Conservation (phyloP, 2,329 filamentous ascomycete genomes). For the Beauveria australis region DNA sequence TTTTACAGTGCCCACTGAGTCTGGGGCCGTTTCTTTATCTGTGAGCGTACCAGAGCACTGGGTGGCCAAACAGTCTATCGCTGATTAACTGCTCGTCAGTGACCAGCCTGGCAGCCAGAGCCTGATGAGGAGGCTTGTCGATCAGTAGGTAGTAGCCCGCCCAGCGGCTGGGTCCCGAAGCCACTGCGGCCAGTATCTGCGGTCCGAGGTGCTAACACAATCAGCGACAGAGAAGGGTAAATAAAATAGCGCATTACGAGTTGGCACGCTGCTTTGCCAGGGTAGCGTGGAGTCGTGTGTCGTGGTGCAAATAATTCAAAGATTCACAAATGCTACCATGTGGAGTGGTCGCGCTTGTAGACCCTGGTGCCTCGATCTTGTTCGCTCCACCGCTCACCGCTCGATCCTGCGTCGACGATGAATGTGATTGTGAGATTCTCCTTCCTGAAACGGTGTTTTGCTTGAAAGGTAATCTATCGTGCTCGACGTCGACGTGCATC, state of each 20-base stretch:
- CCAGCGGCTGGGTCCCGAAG: conserved; percentile 5
- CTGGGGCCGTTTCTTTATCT: not conserved
- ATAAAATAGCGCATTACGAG: not conserved
- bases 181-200: not conserved
- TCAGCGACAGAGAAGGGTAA: not conserved
- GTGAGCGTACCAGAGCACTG: not conserved
- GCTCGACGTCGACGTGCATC: not conserved
- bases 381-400: conserved; percentile 7
- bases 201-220: not conserved
- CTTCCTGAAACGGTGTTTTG: not conserved
- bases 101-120: not conserved
- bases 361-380: conserved; percentile 2
- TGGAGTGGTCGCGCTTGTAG: not conserved
- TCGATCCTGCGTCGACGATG: conserved; percentile 10
- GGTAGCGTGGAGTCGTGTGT: not conserved
- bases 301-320: not conserved
- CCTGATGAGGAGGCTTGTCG: not conserved
- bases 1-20: not conserved
- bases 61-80: not conserved
- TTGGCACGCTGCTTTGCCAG: no score
- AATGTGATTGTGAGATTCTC: not conserved
- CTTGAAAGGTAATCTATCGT: no score
- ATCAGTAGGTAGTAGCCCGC: not conserved
- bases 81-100: no score
- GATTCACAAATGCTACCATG: not conserved